Base-by-base conservation (phyloP, 2,329 filamentous ascomycete genomes). In the Fusarium azukiicola region DNA sequence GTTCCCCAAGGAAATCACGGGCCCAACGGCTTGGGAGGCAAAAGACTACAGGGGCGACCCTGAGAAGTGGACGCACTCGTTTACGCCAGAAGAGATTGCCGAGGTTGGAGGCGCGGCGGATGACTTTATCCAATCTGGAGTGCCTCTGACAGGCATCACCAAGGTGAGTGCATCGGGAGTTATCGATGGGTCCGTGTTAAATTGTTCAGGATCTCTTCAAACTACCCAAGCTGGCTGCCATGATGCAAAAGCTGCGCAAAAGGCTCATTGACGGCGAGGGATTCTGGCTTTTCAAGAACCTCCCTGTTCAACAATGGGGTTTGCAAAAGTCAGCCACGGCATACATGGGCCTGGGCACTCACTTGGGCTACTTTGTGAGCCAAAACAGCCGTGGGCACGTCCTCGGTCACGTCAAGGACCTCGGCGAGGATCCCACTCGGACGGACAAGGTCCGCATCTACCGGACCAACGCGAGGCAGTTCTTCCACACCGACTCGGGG, bases 401-500 rank as follows among this genome's bases (percentile, higher is more conserved):
- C 21, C 91, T 98, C 4, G 96, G 96, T 9, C 96, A 98, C 85
- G 96, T 98, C 80, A 97, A 98, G 87, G 96, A 98, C 87, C 91
- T 97, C 7, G 96, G 96, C 52, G 96, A 97, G 80, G 96, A 97
- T 86, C 74, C 75, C 2, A 93, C 91, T 12, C 93, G 96, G 87
- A 97, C 96, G 80, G 95, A 98, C 87, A 95, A 94, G 83, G 96
- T 98, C 79, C 94, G 96, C 79, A 98, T 98, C 86, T 98, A 98
- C 89, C 92, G 96, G 78, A 98, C 96, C 5, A 96, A 96, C 80
- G 95, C 95, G 9, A 80, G 84, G 2, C 84, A 85, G 66, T 84
- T 80, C 63, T 84, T 83, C 72, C 96, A 98, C 87, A 92, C 95
- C 64, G 96, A 98, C 84, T 95, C 97, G 85, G 92, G 92, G 52